Conservation (phyloP, 2,329 filamentous ascomycete genomes). For the Lecanicillium sp. region DNA sequence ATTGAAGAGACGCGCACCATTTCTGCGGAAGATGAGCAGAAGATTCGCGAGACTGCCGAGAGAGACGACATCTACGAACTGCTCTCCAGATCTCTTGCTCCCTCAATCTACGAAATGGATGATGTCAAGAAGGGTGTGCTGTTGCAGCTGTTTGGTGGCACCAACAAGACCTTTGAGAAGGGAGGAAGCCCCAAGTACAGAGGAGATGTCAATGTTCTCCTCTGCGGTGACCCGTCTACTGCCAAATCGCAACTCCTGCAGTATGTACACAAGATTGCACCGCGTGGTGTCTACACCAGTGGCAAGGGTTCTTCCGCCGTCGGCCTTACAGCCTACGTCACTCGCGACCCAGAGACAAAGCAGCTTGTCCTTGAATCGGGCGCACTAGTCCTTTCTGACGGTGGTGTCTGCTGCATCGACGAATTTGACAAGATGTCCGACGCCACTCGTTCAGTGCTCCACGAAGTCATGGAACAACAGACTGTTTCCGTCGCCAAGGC, state of each 20-base stretch:
- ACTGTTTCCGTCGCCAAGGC: slow-evolving; percentile 82
- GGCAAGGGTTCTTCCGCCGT: slow-evolving; percentile 76
- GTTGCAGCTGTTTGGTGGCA: slow-evolving; percentile 91
- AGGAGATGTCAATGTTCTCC: slow-evolving; percentile 93
- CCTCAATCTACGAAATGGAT: slow-evolving; percentile 95
- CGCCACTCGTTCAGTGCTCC: slow-evolving; percentile 68
- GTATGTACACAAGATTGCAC: slow-evolving; percentile 97
- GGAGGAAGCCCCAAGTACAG: slow-evolving; percentile 92
- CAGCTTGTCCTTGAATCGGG: slow-evolving; percentile 76
- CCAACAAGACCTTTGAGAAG: slow-evolving; percentile 96
- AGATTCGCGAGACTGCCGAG: slow-evolving; percentile 73
- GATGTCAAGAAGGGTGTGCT: slow-evolving; percentile 98
- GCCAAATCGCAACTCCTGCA: slow-evolving; percentile 90
- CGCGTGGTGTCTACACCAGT: slow-evolving; percentile 75
- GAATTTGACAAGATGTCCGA: slow-evolving; percentile 87
- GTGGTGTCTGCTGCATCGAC: slow-evolving; percentile 78
- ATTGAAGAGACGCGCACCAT: slow-evolving; percentile 81
- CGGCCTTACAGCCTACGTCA: slow-evolving; percentile 74
- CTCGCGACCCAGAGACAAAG: slow-evolving; percentile 70
- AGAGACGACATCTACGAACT: slow-evolving; percentile 89
- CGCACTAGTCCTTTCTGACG: slow-evolving; percentile 70
- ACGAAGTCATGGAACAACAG: slow-evolving; percentile 86
- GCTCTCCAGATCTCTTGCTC: slow-evolving; percentile 80
- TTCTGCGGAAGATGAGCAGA: slow-evolving; percentile 77
- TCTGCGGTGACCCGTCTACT: slow-evolving; percentile 95